These are phyloP conservation scores for Gloeopeniophorella convolvens DNA, from an alignment of 768 basidiomycete genomes.

Conservation along the genomic window DNA sequence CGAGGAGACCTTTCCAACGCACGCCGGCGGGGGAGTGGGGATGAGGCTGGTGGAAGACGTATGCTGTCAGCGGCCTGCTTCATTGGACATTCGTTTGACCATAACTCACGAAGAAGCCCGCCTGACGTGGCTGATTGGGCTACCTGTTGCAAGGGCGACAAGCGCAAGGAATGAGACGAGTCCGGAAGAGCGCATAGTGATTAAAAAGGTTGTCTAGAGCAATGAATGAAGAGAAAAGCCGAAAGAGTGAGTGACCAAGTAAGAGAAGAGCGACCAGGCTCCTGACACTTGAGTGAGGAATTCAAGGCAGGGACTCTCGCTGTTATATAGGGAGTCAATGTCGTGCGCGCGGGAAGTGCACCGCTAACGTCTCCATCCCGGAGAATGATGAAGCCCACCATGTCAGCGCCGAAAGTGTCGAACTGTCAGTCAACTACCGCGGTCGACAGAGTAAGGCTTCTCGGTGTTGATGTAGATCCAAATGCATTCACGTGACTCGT, in stretches of 20 bases:
- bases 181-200: constrained; percentile 4
- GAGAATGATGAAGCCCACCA: background rate
- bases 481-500: background rate
- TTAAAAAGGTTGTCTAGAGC: background rate
- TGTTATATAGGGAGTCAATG: background rate
- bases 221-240: constrained; percentile 10
- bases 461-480: background rate
- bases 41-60: constrained; percentile 4
- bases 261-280: constrained; percentile 20
- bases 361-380: background rate
- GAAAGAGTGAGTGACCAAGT: constrained; percentile 1
- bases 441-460: too few relatives aligned
- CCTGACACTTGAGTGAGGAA: constrained; percentile 3
- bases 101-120: constrained; percentile 12
- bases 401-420: background rate
- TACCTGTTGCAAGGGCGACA: background rate
- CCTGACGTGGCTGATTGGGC: constrained; percentile 9
- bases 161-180: constrained; percentile 6
- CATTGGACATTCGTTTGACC: background rate
- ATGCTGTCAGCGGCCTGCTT: too few relatives aligned
- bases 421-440: background rate
- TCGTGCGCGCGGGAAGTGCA: background rate
- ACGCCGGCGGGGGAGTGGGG: constrained; percentile 12
- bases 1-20: background rate
- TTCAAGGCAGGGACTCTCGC: background rate